Evolutionary conservation across 2,329 filamentous ascomycete species (phyloP).

Genomic region (Pyricularia sp.): DNA sequence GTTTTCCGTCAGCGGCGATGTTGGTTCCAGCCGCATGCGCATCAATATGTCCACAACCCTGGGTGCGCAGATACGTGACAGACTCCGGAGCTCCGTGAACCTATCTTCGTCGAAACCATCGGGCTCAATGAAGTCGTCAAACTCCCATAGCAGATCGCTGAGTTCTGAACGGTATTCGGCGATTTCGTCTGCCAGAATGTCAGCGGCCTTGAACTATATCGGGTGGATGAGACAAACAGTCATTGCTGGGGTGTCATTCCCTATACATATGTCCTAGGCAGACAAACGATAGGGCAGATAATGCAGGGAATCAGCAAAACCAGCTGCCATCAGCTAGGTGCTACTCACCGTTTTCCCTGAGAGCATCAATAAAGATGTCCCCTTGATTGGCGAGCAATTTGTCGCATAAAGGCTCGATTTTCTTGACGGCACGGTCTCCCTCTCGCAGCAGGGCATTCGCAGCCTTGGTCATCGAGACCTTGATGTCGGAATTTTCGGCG

Average conservation of each 20-base stretch:
- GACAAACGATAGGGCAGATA: not conserved
- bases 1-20: not conserved
- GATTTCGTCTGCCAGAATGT: constrained; percentile 33
- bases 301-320: not conserved
- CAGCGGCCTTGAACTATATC: not conserved
- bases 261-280: not conserved
- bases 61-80: constrained; percentile 38
- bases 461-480: constrained; percentile 35
- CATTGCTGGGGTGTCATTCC: not conserved
- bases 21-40: constrained; percentile 39
- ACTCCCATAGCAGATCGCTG: constrained; percentile 43
- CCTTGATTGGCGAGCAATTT: constrained; percentile 40
- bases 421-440: constrained; percentile 29
- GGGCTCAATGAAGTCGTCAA: constrained; percentile 42
- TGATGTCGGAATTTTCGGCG: constrained; percentile 15
- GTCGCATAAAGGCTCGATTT: constrained; percentile 40
- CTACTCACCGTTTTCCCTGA: constrained; percentile 43
- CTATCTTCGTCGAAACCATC: constrained; percentile 41
- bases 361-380: constrained; percentile 35
- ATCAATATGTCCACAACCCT: constrained; percentile 40
- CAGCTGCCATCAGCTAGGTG: not conserved
- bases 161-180: constrained; percentile 36
- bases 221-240: not conserved
- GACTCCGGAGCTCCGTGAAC: constrained; percentile 36
- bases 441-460: constrained; percentile 27